These are phyloP conservation scores for Cruciata laevipes DNA, from an alignment of 257 asterid genomes.

Conservation along the genomic window DNA sequence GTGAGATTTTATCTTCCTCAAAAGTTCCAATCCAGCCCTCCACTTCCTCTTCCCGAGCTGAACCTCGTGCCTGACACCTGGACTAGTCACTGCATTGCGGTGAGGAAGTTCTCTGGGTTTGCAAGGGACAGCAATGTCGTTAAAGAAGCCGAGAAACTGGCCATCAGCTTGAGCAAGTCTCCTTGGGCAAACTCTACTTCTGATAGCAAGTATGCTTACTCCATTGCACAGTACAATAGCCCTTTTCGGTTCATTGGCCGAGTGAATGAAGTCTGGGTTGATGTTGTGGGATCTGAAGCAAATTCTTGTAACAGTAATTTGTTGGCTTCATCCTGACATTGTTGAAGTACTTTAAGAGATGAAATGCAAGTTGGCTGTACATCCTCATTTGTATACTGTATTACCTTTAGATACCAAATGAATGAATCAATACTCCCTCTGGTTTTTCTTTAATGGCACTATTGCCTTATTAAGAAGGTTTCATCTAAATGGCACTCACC, in stretches of 20 bases:
- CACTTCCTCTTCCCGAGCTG: constrained; percentile 69
- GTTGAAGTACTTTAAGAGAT: background rate
- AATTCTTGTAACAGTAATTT: constrained; percentile 39
- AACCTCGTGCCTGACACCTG: constrained; percentile 53
- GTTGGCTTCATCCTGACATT: constrained; percentile 41
- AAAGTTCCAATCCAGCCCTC: constrained; percentile 57
- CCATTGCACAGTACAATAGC: constrained; percentile 72
- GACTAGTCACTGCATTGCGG: constrained; percentile 63
- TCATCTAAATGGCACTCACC: no score
- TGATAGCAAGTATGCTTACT: constrained; percentile 49
- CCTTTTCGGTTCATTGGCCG: constrained; percentile 54
- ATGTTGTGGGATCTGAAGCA: constrained; percentile 44
- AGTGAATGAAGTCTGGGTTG: constrained; percentile 82
- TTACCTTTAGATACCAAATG: background rate
- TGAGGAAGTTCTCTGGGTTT: constrained; percentile 68
- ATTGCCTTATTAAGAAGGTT: no score
- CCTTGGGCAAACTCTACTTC: constrained; percentile 60
- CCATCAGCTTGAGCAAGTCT: constrained; percentile 56
- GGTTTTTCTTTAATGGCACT: no score
- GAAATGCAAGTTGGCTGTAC: background rate
- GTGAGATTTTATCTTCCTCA: constrained; percentile 52
- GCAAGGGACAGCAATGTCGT: constrained; percentile 70
- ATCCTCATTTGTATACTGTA: background rate
- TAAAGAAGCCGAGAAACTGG: constrained; percentile 74
- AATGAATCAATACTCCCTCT: no score